Evolutionary conservation across 2,329 filamentous ascomycete genomes (phyloP).

Genomic region (Thielaviopsis euricoi): DNA sequence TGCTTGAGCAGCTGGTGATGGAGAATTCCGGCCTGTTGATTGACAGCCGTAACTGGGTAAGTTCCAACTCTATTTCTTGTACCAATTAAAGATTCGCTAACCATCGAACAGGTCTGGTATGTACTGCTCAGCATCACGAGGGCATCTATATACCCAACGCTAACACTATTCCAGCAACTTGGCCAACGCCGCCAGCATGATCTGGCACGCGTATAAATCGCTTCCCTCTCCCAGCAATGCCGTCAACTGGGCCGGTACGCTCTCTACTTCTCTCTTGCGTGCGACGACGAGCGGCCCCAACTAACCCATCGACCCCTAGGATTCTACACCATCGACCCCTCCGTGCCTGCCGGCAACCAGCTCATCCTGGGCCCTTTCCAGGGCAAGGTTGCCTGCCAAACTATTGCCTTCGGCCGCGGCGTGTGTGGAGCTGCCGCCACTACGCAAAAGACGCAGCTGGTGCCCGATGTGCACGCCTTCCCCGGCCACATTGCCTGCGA

Average conservation of each 20-base stretch:
- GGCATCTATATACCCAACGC: background rate
- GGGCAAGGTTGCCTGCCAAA: conserved; percentile 66
- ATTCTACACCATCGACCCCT: conserved; percentile 52
- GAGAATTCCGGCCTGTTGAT: conserved; percentile 54
- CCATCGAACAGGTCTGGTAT: conserved; percentile 7
- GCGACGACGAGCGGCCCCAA: conserved; percentile 3
- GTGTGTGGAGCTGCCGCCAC: conserved; percentile 60
- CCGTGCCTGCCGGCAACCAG: conserved; percentile 21
- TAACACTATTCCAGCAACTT: conserved; percentile 44
- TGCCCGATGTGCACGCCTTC: conserved; percentile 55
- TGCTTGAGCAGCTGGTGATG: conserved; percentile 56
- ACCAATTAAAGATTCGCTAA: background rate
- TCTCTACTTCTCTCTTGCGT: no score
- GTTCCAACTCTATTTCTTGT: conserved; percentile 14
- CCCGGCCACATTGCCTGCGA: conserved; percentile 75
- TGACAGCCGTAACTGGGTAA: conserved; percentile 66
- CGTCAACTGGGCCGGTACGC: conserved; percentile 60
- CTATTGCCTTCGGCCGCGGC: conserved; percentile 54
- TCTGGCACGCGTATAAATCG: conserved; percentile 68
- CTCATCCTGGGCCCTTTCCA: conserved; percentile 69
- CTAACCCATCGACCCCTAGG: conserved; percentile 25
- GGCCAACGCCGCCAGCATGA: conserved; percentile 55
- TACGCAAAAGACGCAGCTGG: conserved; percentile 44
- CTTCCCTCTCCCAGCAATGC: conserved; percentile 45
- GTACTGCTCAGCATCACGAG: background rate